Base-by-base conservation (phyloP, 768 basidiomycete genomes). In the Plicaturopsis crispa region DNA sequence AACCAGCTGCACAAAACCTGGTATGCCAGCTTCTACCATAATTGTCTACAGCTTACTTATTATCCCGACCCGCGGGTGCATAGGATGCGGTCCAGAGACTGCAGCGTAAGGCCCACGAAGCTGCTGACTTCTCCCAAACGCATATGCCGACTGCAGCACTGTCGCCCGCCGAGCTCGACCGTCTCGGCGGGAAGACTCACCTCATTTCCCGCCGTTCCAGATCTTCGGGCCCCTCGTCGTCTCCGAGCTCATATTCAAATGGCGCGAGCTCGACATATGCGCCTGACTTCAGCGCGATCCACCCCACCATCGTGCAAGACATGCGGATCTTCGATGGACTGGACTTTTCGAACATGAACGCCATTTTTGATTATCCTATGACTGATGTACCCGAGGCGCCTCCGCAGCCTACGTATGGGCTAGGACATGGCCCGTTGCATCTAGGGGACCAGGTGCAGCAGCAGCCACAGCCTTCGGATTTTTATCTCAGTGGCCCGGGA, bases 301-400 rank as follows among this genome's bases (percentile, higher is more conserved):
- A 78, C 47, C 68, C 73, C 2, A 65, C 65, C 12, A 72, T 83
- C 42, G 66, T 68, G 41, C 68, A 73, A 32, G 78, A 80, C 46
- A 55, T 78, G 62, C 63, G 63, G 21, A 51, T 53, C 19, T 66
- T 68, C 14, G 26, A 28, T 14, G 26, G 26, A 14, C n/a, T n/a
- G n/a, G 26, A 28, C 14, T 8, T 28, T 8, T 28, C 26, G n/a
- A n/a, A n/a, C n/a, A n/a, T n/a, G n/a, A n/a, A n/a, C n/a, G n/a
- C n/a, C n/a, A n/a, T n/a, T 28, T 28, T 14, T 14, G 8, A 28
- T 28, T 14, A 8, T 28, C 26, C 8, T 28, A 8, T 8, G 26
- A 28, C 26, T 28, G 10, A 28, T n/a, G n/a, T n/a, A n/a, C 14
- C 14, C 26, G 26, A 28, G 8, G 8, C 14, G 26, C 26, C 26